Conservation (phyloP, 1,284 basidiomycete species). For the Cutaneotrichosporon sp. region DNA sequence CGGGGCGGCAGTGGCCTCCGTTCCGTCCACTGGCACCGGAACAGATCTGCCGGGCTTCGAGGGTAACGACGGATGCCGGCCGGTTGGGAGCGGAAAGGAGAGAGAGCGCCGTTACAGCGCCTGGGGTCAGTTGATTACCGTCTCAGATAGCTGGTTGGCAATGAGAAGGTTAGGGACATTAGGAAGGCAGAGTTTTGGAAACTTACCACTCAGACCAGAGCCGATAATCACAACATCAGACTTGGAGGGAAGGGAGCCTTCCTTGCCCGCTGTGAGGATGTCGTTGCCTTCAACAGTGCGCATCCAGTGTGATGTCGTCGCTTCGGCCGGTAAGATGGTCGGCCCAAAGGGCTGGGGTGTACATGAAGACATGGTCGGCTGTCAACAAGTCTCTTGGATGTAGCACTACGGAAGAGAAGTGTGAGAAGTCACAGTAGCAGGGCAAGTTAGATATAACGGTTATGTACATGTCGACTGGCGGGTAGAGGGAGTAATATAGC, state of each 20-base stretch:
- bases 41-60: conserved; percentile 42
- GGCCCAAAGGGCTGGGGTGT: not conserved
- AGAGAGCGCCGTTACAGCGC: conserved; percentile 27
- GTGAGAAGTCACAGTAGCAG: no score
- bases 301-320: conserved; percentile 38
- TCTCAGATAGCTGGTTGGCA: not conserved
- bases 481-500: no score
- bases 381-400: no score
- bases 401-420: no score
- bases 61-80: conserved; percentile 22
- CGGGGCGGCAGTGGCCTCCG: conserved; percentile 42
- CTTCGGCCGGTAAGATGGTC: conserved; percentile 17
- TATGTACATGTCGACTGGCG: no score
- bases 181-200: no score
- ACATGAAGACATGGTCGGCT: not conserved
- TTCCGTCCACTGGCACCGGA: conserved; percentile 44
- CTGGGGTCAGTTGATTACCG: not conserved
- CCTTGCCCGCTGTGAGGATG: conserved; percentile 15
- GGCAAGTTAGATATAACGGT: no score
- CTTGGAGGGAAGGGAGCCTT: conserved; percentile 20
- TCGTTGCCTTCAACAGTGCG: conserved; percentile 28
- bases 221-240: conserved; percentile 39
- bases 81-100: conserved; percentile 21
- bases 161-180: not conserved
- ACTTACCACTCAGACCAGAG: conserved; percentile 29